Evolutionary conservation across 1,139 yeast species (phyloP), one percentile per base, ranked within the genome.

Genomic region (Spathaspora sp.): DNA sequence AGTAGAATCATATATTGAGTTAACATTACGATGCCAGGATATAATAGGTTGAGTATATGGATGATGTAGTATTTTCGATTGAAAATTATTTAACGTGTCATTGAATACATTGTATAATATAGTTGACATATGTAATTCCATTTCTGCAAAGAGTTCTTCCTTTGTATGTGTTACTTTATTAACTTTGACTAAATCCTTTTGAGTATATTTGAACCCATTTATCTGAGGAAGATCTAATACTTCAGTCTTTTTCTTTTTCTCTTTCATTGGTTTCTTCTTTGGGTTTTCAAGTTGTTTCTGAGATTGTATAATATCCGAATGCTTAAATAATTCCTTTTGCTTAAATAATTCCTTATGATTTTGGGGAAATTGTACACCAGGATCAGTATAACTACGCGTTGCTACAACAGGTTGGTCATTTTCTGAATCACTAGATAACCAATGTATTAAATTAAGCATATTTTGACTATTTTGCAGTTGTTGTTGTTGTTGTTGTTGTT

Each of bases 81-180:
- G 23, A 13, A 34, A 34, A 13, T 34, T 34, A 9, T 16, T 13
- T 6, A 16, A n/a, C 2, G 17, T 25, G 13, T 36, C 36, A 10
- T 29, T 34, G 11, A 53, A 51, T 10, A 38, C 11, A n/a, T 10
- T 27, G n/a, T 33, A 39, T 1, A 47, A 36, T 1, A 37, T 17
- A 2, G 34, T 4, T 7, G 51, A 56, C 1, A 78, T 56, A 56
- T 61, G 53, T 46, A 84, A 51, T 5, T 72, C 67, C 75, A 84
- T 80, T 51, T 80, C 82, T 2, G 64, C 56, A 34, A 80, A 58
- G 7, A 82, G 61, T 38, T 80, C 84, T 5, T 73, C 80, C 54
- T 78, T 81, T 34, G 73, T 65, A 39, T 81, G 62, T 2, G 65
- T 69, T 0, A 67, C 70, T 52, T 69, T 76, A 57, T 85, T 85